phyloP scores from a whole-genome alignment of 1,139 yeast species.

The Waltiozyma sp. region DNA sequence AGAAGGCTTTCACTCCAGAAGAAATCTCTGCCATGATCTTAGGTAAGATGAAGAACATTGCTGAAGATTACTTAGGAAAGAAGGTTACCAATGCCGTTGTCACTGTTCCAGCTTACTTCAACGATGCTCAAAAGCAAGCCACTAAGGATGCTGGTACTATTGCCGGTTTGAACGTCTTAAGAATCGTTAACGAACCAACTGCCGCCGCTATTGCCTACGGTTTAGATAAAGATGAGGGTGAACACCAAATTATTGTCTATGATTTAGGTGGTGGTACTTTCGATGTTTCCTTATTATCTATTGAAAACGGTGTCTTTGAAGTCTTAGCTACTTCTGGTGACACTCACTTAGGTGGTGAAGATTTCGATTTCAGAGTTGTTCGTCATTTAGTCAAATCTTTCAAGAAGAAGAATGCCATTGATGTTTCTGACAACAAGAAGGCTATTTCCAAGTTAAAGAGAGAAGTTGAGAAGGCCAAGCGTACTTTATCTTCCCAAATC shows the following conservation, averaged over 20 bases:
- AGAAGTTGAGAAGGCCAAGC: constrained; percentile 89
- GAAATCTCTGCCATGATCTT: constrained; percentile 96
- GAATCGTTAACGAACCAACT: constrained; percentile 98
- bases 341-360: constrained; percentile 64
- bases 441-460: constrained; percentile 84
- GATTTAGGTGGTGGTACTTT: constrained; percentile 99
- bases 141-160: constrained; percentile 99
- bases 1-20: constrained; percentile 93
- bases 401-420: constrained; percentile 77
- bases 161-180: constrained; percentile 94
- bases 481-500: constrained; percentile 78
- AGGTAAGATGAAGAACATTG: constrained; percentile 97
- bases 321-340: constrained; percentile 99
- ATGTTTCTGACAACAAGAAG: constrained; percentile 62
- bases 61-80: constrained; percentile 91
- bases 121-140: constrained; percentile 98
- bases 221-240: constrained; percentile 81
- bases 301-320: constrained; percentile 97
- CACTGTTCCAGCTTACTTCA: constrained; percentile 98
- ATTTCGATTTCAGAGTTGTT: constrained; percentile 74
- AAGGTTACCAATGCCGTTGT: constrained; percentile 92
- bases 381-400: constrained; percentile 71
- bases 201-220: constrained; percentile 99
- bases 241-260: constrained; percentile 87
- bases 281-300: constrained; percentile 92